Conservation (phyloP, 1,284 basidiomycete species). For the Chalciporus sp. region DNA sequence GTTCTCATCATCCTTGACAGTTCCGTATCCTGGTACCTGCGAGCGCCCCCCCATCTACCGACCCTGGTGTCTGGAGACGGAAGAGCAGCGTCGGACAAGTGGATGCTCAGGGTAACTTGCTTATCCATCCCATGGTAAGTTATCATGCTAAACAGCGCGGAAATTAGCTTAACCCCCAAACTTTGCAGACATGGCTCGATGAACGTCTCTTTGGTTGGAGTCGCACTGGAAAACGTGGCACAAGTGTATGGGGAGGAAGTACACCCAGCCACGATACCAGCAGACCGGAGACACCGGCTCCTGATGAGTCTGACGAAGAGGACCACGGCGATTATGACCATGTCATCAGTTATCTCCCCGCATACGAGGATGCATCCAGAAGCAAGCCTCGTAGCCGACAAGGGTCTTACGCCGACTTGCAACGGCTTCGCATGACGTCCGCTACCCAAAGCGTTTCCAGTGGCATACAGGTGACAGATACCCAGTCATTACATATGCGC, state of each 20-base stretch:
- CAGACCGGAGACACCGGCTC: conserved; percentile 67
- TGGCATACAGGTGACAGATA: conserved; percentile 30
- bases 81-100: conserved; percentile 76
- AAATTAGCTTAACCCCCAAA: not conserved
- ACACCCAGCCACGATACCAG: conserved; percentile 60
- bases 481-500: conserved; percentile 48
- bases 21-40: conserved; percentile 83
- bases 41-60: conserved; percentile 75
- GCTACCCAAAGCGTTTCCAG: conserved; percentile 21
- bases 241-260: conserved; percentile 73
- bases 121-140: conserved; percentile 78
- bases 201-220: conserved; percentile 94
- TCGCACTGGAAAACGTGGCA: conserved; percentile 67
- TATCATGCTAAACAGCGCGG: not conserved
- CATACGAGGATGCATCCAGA: conserved; percentile 47
- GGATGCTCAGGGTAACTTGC: conserved; percentile 76
- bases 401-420: conserved; percentile 78
- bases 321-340: conserved; percentile 82
- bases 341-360: conserved; percentile 63
- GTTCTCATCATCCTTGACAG: conserved; percentile 40
- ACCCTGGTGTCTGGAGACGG: conserved; percentile 69
- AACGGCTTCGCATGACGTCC: conserved; percentile 57
- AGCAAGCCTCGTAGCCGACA: conserved; percentile 63
- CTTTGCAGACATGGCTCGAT: conserved; percentile 79
- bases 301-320: conserved; percentile 74